Base-by-base conservation (phyloP, 192 early-diverging fungal genomes). In the Podila clonocystis region DNA sequence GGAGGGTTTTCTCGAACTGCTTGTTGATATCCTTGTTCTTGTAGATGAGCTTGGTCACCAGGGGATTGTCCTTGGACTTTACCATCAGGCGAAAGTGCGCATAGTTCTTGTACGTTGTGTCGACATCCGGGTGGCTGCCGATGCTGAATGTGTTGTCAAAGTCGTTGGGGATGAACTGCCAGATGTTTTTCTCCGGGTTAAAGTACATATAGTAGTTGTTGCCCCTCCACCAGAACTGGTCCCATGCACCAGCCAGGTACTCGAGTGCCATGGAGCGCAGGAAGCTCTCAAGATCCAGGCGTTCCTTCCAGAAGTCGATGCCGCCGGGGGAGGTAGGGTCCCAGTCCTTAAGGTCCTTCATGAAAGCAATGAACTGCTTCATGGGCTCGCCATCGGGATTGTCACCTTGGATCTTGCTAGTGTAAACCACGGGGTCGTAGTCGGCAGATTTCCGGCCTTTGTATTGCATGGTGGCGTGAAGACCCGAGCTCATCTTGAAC, bases 81-180 rank as follows among this genome's bases (percentile, higher is more conserved):
- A 52, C 19, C 1, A 30, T 13, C 52, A 72, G 36, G n/a, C 74
- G 70, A 28, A 55, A 41, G 20, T 52, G 30, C 1, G 75, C 73
- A 57, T 78, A 82, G 15, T 85, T 55, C 24, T 70, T 70, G 41
- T 67, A 77, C 2, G 61, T 62, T 4, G 62, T 70, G n/a, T 58
- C 64, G 15, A 77, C 63, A 2, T 73, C 72, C 8, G 33, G 41
- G 2, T 28, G 64, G 9, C 0, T 28, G 19, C 84, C 79, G 45
- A 82, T 75, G 29, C 84, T 80, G 69, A 85, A 82, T 13, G 79
- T 85, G 13, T 50, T 74, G 38, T 85, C 84, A 45, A 82, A 85
- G 48, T 85, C 84, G 33, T 76, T 82, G 20, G 84, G 79, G 38
- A 85, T n/a, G 34, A 66, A 67, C 22, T 72, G 34, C 65, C 76